Conservation (phyloP, 1,284 basidiomycete species). For the Papiliotrema laurentii region DNA sequence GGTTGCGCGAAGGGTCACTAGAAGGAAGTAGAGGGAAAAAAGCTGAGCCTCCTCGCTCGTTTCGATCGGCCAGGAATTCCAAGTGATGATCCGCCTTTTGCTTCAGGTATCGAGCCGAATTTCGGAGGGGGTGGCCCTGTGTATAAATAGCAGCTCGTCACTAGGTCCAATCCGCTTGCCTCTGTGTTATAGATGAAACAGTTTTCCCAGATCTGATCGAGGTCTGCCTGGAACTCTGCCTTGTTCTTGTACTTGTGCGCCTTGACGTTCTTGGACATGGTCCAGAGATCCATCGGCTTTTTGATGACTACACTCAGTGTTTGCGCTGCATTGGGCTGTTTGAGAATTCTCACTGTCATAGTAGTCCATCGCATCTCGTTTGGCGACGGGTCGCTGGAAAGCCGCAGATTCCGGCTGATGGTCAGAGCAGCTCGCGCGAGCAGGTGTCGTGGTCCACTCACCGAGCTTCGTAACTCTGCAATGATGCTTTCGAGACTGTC, state of each 20-base stretch:
- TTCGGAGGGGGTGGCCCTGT: slow-evolving; percentile 72
- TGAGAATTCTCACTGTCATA: slow-evolving; percentile 62
- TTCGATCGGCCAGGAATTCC: slow-evolving; percentile 80
- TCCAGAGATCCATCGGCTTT: slow-evolving; percentile 89
- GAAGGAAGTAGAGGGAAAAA: slow-evolving; percentile 53
- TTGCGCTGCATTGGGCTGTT: slow-evolving; percentile 6
- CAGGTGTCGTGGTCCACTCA: slow-evolving; percentile 49
- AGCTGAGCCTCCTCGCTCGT: slow-evolving; percentile 55
- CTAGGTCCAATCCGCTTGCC: slow-evolving; percentile 52
- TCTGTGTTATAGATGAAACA: slow-evolving; percentile 90
- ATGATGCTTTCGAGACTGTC: slow-evolving; percentile 84
- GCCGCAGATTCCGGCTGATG: slow-evolving; percentile 77
- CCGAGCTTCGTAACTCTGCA: slow-evolving; percentile 73
- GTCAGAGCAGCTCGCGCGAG: slow-evolving; percentile 53
- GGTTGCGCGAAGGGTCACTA: background rate
- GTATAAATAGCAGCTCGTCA: background rate
- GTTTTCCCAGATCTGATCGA: slow-evolving; percentile 96
- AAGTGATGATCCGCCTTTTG: slow-evolving; percentile 76
- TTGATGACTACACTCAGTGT: slow-evolving; percentile 62
- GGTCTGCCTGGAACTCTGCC: slow-evolving; percentile 84
- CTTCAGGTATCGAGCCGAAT: slow-evolving; percentile 67
- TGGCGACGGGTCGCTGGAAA: slow-evolving; percentile 83
- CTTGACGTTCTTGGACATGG: slow-evolving; percentile 90
- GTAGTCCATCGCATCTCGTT: slow-evolving; percentile 82
- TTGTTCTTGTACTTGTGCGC: slow-evolving; percentile 87